A percentile compares a stretch with the other conserved stretches of the same genome.
Conservation (phyloP, 2,329 filamentous ascomycete genomes). For the Davidsoniella virescens region DNA sequence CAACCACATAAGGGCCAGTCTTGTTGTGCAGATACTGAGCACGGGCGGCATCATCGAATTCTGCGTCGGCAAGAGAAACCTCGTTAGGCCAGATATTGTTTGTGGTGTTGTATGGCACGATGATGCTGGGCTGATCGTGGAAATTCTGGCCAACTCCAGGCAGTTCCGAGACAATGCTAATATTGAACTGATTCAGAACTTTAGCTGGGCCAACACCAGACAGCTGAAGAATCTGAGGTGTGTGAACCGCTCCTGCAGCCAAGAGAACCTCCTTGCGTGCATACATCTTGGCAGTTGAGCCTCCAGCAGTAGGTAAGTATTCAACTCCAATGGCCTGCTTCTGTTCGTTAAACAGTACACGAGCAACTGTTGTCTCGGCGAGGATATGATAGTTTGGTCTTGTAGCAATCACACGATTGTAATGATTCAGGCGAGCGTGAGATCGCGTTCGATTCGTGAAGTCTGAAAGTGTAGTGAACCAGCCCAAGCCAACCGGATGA, state of each 20-base stretch:
- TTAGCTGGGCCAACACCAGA: slow-evolving; percentile 30
- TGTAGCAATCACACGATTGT: slow-evolving; percentile 19
- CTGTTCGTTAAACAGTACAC: slow-evolving; percentile 34
- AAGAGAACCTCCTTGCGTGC: slow-evolving; percentile 25
- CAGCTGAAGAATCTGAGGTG: slow-evolving; percentile 30
- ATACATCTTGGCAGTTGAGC: background rate
- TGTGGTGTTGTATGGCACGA: slow-evolving; percentile 16
- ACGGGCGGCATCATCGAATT: slow-evolving; percentile 20
- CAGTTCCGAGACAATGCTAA: slow-evolving; percentile 27
- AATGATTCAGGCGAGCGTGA: slow-evolving; percentile 18
- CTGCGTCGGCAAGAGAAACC: slow-evolving; percentile 16
- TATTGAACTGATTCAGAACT: slow-evolving; percentile 22
- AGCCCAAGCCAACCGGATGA: slow-evolving; percentile 16
- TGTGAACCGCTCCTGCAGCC: slow-evolving; percentile 25
- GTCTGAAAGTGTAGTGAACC: slow-evolving; percentile 18
- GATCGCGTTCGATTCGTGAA: slow-evolving; percentile 20
- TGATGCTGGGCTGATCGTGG: slow-evolving; percentile 24
- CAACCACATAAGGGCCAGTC: slow-evolving; percentile 19
- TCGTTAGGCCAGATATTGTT: slow-evolving; percentile 18
- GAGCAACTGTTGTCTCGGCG: slow-evolving; percentile 37
- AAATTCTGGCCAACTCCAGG: slow-evolving; percentile 33
- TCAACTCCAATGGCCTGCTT: slow-evolving; percentile 42
- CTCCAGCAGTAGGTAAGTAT: slow-evolving; percentile 27
- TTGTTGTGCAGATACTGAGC: slow-evolving; percentile 19
- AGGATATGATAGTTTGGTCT: slow-evolving; percentile 45